Percentiles rank a stretch among this genome's conserved stretches.
phyloP scores from a whole-genome alignment of 2,329 filamentous ascomycete species.

The Fusarium compactum region DNA sequence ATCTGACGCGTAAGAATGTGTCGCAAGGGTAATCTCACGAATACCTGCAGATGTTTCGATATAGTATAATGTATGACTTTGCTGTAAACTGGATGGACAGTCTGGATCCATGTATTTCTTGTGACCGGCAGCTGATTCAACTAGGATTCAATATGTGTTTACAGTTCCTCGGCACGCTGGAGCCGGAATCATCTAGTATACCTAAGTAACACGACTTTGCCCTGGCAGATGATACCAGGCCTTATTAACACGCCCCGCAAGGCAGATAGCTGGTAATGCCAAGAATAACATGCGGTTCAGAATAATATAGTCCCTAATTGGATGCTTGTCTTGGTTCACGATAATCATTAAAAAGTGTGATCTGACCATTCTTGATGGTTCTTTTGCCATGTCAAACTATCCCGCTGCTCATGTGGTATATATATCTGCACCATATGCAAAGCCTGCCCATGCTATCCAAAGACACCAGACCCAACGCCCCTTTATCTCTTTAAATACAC shows the following conservation, averaged over 20 bases:
- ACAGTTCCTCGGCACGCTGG: neutral
- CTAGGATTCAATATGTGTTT: neutral
- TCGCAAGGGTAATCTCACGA: slow-evolving; percentile 5
- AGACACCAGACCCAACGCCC: slow-evolving; percentile 31
- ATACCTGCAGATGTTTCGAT: neutral
- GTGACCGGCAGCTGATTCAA: neutral
- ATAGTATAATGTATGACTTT: neutral
- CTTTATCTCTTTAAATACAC: slow-evolving; percentile 8
- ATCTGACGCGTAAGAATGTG: slow-evolving; percentile 9
- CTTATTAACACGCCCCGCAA: neutral
- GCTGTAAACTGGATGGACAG: neutral
- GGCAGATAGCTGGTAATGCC: neutral
- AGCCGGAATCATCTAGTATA: neutral
- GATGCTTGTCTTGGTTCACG: neutral
- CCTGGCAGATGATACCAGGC: neutral
- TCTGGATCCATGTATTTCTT: neutral
- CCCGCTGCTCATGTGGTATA: slow-evolving; percentile 11
- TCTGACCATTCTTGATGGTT: neutral
- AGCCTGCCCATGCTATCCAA: slow-evolving; percentile 15
- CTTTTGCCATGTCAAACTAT: neutral
- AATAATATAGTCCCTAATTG: neutral
- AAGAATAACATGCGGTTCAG: neutral
- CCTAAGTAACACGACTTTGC: neutral
- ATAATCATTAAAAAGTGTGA: neutral
- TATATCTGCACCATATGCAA: slow-evolving; percentile 24